Conservation (phyloP, 1,284 basidiomycete genomes). For the Volvariella surrecta region DNA sequence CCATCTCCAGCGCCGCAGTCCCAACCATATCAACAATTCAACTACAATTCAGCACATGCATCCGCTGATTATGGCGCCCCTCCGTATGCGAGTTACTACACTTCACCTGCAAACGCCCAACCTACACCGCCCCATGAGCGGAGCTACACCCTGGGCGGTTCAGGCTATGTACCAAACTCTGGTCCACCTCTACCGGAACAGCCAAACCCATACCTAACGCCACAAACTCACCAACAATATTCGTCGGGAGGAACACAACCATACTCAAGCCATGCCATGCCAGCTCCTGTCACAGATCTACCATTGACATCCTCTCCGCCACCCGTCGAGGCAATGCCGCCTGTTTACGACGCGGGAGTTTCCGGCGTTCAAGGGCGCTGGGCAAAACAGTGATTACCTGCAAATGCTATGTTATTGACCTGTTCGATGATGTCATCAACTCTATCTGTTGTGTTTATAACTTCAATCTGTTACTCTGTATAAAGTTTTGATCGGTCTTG, state of each 20-base stretch:
- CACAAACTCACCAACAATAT: constrained; percentile 14
- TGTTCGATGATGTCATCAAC: too few species aligned
- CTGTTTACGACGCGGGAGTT: constrained; percentile 50
- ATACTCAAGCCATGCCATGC: constrained; percentile 2
- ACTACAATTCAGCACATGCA: constrained; percentile 16
- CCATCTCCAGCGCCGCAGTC: constrained; percentile 19
- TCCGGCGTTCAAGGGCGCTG: constrained; percentile 40
- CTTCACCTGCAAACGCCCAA: constrained; percentile 13
- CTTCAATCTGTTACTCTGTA: too few species aligned
- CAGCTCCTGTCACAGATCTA: constrained; percentile 8
- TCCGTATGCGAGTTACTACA: constrained; percentile 9
- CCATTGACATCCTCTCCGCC: constrained; percentile 6
- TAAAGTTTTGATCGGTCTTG: too few species aligned
- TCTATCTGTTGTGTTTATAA: too few species aligned
- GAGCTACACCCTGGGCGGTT: constrained; percentile 49
- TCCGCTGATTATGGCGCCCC: neutral
- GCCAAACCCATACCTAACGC: constrained; percentile 12
- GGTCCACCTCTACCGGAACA: constrained; percentile 34
- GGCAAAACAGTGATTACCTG: constrained; percentile 30
- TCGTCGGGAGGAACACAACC: neutral
- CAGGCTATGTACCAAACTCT: constrained; percentile 42
- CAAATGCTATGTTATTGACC: too few species aligned
- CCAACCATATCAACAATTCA: constrained; percentile 28
- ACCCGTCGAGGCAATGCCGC: constrained; percentile 41
- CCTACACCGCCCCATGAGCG: constrained; percentile 33